phyloP scores from a whole-genome alignment of 805 yeast genomes.

The Starmerella floricola region DNA sequence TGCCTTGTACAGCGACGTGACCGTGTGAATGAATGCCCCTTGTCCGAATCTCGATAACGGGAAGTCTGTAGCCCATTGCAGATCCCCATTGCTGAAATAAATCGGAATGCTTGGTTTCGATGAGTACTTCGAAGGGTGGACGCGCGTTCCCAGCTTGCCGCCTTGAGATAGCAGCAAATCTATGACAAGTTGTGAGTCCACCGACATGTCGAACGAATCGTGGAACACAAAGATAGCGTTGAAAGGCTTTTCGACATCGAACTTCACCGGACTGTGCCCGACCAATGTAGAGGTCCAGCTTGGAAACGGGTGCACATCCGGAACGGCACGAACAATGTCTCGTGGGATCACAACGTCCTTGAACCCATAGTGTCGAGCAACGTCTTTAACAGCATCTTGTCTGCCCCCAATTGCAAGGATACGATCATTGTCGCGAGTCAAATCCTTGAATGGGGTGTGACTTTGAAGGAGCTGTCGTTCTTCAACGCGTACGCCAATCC shows the following conservation, averaged over 20 bases:
- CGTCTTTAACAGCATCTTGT: conserved; percentile 70
- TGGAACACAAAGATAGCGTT: conserved; percentile 84
- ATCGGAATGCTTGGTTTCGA: conserved; percentile 71
- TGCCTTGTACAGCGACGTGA: conserved; percentile 72
- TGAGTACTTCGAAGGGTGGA: conserved; percentile 4
- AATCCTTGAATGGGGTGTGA: conserved; percentile 84
- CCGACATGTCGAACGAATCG: conserved; percentile 71
- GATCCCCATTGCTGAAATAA: conserved; percentile 83
- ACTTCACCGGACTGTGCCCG: conserved; percentile 34
- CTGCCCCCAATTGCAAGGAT: conserved; percentile 84
- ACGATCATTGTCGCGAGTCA: conserved; percentile 53
- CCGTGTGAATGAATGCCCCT: conserved; percentile 86
- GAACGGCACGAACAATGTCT: conserved; percentile 77
- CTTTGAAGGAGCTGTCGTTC: conserved; percentile 82
- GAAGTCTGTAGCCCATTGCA: conserved; percentile 87
- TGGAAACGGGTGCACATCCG: conserved; percentile 76
- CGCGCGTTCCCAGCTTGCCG: conserved; percentile 74
- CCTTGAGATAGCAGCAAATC: conserved; percentile 63
- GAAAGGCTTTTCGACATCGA: conserved; percentile 52
- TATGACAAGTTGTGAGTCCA: conserved; percentile 78
- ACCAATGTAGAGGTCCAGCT: conserved; percentile 61
- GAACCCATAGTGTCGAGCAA: conserved; percentile 76
- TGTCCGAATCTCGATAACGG: conserved; percentile 75
- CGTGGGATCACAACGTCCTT: conserved; percentile 68
- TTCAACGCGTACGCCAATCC: conserved; percentile 49